Evolutionary conservation across 1,139 yeast genomes (phyloP), one percentile per base, ranked within the genome.

Genomic region (Pichia sp.): DNA sequence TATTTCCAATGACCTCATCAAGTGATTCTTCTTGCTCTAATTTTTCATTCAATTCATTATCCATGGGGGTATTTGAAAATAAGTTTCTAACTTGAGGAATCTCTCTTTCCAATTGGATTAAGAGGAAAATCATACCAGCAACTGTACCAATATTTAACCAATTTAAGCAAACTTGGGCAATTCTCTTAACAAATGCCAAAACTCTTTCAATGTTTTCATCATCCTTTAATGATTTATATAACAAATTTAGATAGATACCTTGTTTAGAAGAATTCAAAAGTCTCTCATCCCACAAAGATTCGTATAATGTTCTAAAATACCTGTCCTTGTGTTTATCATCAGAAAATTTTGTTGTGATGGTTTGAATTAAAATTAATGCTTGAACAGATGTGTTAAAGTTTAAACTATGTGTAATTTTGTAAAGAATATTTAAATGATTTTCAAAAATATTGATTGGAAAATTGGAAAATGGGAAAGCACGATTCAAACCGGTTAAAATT

Each of bases 331-430:
- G 70, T 11, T 46, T 40, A 18, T 47, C 52, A 31, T 49, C 54
- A 1, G 54, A 33, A 41, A 53, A 49, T 54, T 84, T 86, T 51
- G 73, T 71, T 30, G 76, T 61, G 53, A 92, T 86, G 63, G 88
- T 96, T 65, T 84, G 81, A 47, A 92, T 80, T 60, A 92, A 78
- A 33, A 86, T 83, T 56, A 94, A 75, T 0, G 98, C 96, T 70
- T 94, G 98, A 34, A 94, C 83, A 8, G 95, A 83, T 3, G 98
- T 92, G 66, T 88, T 89, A 72, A 92, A 90, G 66, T 94, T 94
- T 32, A 95, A 81, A 28, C 96, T 85, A 66, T 92, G 97, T 3
- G 97, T 90, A 61, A 92, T 90, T 61, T 81, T 81, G 73, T 85
- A 94, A 51, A 92, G 71, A 0, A 95, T 85, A 61, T 88, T 83